These are phyloP conservation scores for Trichoderma asperellum DNA, from an alignment of 2,329 filamentous ascomycete genomes.

Conservation along the genomic window DNA sequence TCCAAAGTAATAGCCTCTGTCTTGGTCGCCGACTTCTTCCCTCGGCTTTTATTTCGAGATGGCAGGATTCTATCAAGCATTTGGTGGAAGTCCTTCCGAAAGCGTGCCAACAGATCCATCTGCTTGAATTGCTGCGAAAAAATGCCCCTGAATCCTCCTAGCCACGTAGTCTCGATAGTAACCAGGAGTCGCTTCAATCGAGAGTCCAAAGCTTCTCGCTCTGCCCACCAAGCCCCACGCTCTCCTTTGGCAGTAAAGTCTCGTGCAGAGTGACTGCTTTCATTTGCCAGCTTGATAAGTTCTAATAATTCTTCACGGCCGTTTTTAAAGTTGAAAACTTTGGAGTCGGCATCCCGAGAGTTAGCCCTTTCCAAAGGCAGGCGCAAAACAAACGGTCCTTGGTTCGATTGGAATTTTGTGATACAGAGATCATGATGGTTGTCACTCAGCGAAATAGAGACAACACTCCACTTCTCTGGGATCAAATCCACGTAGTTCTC, in stretches of 20 bases:
- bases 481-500: constrained; percentile 83
- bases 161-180: constrained; percentile 90
- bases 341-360: constrained; percentile 74
- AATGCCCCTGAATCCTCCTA: constrained; percentile 93
- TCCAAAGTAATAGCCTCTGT: constrained; percentile 54
- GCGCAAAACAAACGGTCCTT: constrained; percentile 82
- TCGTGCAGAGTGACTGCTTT: constrained; percentile 73
- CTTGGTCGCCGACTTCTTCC: constrained; percentile 54
- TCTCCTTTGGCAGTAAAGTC: constrained; percentile 75
- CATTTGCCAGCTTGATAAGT: constrained; percentile 80
- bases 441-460: constrained; percentile 85
- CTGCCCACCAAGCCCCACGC: constrained; percentile 86
- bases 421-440: constrained; percentile 83
- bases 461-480: constrained; percentile 78
- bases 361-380: constrained; percentile 83
- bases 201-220: constrained; percentile 77
- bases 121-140: constrained; percentile 74
- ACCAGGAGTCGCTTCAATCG: constrained; percentile 77
- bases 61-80: constrained; percentile 85
- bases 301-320: constrained; percentile 79
- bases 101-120: constrained; percentile 68
- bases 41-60: constrained; percentile 68
- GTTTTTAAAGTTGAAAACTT: constrained; percentile 81
- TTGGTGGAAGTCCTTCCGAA: constrained; percentile 76
- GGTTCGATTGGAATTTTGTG: constrained; percentile 76